A percentile compares a stretch with the other conserved stretches of the same genome.
These are phyloP conservation scores for Microthlaspi erraticum DNA, from an alignment of 345 rosid species.

Conservation along the genomic window DNA sequence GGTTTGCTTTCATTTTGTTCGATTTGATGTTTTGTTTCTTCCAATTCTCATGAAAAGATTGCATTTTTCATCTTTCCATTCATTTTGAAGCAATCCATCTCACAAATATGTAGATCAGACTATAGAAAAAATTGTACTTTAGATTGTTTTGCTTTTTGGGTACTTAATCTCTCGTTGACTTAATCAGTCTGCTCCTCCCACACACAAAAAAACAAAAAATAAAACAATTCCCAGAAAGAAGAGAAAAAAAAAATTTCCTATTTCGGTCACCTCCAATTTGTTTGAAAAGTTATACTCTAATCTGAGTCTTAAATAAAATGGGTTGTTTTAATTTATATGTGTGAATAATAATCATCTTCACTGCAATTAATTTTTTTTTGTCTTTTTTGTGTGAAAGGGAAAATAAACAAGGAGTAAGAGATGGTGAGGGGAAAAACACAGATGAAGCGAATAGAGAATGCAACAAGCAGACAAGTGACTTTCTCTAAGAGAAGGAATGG, in stretches of 20 bases:
- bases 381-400: conserved; percentile 5
- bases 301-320: neutral
- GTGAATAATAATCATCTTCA: conserved; percentile 27
- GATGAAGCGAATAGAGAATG: conserved; percentile 78
- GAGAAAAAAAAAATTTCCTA: neutral
- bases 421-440: conserved; percentile 87
- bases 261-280: neutral
- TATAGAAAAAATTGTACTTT: neutral
- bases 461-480: conserved; percentile 81
- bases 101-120: conserved; percentile 29
- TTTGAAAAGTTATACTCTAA: neutral
- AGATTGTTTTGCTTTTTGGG: conserved; percentile 36
- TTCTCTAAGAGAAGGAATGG: conserved; percentile 84
- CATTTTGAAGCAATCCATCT: conserved; percentile 32
- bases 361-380: neutral
- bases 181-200: conserved; percentile 8
- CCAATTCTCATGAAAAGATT: conserved; percentile 19
- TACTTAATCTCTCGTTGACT: conserved; percentile 44
- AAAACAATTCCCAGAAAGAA: neutral
- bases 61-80: conserved; percentile 26
- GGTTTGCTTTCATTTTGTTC: conserved; percentile 21
- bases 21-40: conserved; percentile 18
- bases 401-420: conserved; percentile 4
- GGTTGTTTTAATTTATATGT: conserved; percentile 3
- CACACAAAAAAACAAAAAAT: neutral